phyloP scores from a whole-genome alignment of 2,329 filamentous ascomycete genomes.

The Trichoderma pleuroti region DNA sequence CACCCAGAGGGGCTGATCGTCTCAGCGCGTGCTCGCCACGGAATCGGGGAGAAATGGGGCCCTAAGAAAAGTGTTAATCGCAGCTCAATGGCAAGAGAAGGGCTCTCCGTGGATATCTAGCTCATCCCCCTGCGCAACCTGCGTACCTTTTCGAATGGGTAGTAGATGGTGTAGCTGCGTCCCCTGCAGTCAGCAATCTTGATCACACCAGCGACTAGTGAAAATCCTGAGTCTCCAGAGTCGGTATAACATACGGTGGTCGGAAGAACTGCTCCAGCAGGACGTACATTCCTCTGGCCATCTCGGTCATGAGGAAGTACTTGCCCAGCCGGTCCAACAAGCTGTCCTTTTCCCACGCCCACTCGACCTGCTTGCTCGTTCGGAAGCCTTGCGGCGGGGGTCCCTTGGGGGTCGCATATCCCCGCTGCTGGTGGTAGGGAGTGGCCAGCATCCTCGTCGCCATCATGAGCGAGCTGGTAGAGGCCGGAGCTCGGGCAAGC shows the following conservation, averaged over 20 bases:
- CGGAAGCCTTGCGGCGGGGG: constrained; percentile 80
- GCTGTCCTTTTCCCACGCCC: constrained; percentile 75
- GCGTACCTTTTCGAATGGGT: constrained; percentile 88
- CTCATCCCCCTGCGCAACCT: not conserved
- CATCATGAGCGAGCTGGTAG: constrained; percentile 23
- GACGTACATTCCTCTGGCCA: constrained; percentile 97
- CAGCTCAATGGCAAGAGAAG: not conserved
- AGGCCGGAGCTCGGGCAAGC: constrained; percentile 29
- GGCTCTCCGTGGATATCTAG: not conserved
- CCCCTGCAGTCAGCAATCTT: constrained; percentile 6
- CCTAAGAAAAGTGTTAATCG: constrained; percentile 43
- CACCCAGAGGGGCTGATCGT: constrained; percentile 94
- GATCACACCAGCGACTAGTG: not conserved
- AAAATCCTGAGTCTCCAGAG: not conserved
- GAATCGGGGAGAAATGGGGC: constrained; percentile 95
- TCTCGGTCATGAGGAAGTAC: constrained; percentile 94
- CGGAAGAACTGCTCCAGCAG: constrained; percentile 97
- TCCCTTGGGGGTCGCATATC: constrained; percentile 68
- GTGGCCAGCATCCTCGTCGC: constrained; percentile 18
- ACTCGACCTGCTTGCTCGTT: constrained; percentile 66
- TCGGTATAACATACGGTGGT: constrained; percentile 73
- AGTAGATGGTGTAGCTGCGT: constrained; percentile 90
- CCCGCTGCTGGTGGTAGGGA: constrained; percentile 32
- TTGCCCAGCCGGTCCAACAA: constrained; percentile 81
- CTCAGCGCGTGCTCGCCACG: constrained; percentile 95